phyloP scores from a whole-genome alignment of 495 filamentous ascomycete genomes.

The Penicillium pulvis region DNA sequence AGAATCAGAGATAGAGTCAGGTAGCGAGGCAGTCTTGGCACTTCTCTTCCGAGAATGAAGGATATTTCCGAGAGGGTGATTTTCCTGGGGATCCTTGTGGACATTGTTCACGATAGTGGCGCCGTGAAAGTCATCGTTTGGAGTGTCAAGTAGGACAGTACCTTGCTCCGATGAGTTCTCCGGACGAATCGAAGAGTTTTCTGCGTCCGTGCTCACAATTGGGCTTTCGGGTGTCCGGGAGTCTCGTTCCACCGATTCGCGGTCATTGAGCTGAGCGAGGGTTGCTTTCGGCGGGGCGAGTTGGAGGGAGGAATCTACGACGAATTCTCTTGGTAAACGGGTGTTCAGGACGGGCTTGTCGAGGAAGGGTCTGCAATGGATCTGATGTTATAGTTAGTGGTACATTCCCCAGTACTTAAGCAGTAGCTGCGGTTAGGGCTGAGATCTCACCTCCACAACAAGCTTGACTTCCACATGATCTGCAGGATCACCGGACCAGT shows the following conservation, averaged over 20 bases:
- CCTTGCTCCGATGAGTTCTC: background rate
- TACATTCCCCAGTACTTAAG: background rate
- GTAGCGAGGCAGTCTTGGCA: constrained; percentile 29
- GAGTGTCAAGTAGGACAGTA: background rate
- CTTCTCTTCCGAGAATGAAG: constrained; percentile 26
- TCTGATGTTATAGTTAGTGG: background rate
- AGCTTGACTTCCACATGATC: constrained; percentile 33
- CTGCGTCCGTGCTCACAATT: background rate
- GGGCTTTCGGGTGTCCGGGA: background rate
- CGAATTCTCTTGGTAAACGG: background rate
- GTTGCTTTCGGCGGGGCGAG: too few relatives aligned
- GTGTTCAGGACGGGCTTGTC: background rate
- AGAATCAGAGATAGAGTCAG: constrained; percentile 25
- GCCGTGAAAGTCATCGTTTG: background rate
- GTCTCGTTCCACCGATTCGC: background rate
- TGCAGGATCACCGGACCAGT: constrained; percentile 34
- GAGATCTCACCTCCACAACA: constrained; percentile 33
- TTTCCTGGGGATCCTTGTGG: background rate
- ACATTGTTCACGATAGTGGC: background rate
- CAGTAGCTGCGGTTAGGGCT: background rate
- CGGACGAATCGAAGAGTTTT: background rate
- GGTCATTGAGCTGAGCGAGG: background rate
- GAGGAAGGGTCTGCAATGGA: background rate
- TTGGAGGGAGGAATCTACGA: background rate
- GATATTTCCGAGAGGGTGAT: background rate